Evolutionary conservation across 2,329 filamentous ascomycete species (phyloP), one percentile per base, ranked within the genome.

Genomic region (Bipolaris oryzae): DNA sequence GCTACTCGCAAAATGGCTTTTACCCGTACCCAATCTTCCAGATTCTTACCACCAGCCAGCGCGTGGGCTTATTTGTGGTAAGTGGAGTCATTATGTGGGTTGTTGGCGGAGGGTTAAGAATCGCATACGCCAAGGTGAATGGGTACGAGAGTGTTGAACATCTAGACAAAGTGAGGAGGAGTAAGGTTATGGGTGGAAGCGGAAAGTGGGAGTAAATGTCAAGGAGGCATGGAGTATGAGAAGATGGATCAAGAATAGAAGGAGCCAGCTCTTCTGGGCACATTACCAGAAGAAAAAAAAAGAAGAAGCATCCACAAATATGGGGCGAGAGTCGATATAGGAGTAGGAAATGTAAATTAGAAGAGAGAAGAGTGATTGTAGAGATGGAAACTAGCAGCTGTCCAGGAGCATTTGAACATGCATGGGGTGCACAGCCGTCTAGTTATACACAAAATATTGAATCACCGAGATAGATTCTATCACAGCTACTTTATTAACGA

Each of bases 1-100:
- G 89, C 77, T 90, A 85, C 66, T 80, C 80, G 42, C 79, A 84
- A 57, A 92, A 92, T 66, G 85, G 87, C 51, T 87, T 82, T 65
- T 96, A 96, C 66, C 92, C 92, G 0, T 96, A 97, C 74, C 92
- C 93, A 1, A 83, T 96, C 23, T 94, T 97, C 62, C 87, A 81
- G 7, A 73, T 90, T 42, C 78, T 96, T 39, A 82, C 81, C 47
- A 89, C 86, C 0, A 72, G 79, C 46, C 87, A 92, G 69, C 84
- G 93, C 18, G 78, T 87, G 7, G 77, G 84, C 0, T 79, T 96
- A 9, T 96, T 96, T 65, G 81, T 81, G 0, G 78, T 85, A 16
- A 89, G 90, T 39, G 92, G 90, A 0, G 69, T 83, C 1, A 76
- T 90, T 15, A 93, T 96, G 86, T 88, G 89, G 2, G 73, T 80